Conservation (phyloP, 179 eudicot species). For the Beta macrorhiza region DNA sequence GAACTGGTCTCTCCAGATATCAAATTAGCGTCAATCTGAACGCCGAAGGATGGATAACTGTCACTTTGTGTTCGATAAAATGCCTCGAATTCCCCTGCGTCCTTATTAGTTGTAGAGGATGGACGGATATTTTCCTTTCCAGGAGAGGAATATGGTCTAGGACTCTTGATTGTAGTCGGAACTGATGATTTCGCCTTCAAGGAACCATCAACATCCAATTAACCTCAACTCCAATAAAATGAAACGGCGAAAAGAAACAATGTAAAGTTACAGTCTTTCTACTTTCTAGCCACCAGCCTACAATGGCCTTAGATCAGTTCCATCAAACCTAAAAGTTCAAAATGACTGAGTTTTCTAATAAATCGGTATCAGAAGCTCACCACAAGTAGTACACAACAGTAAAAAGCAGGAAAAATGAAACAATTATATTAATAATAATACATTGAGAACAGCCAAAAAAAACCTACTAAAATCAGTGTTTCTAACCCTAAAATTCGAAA, state of each 20-base stretch:
- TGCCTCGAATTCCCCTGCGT: background rate
- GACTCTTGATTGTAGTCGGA: conserved; percentile 10
- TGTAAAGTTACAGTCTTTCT: background rate
- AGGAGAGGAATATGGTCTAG: background rate
- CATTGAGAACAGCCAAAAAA: background rate
- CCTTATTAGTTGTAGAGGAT: background rate
- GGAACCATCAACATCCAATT: background rate
- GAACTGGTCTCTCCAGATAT: background rate
- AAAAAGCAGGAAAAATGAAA: background rate
- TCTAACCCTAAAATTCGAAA: background rate
- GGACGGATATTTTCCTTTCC: conserved; percentile 36
- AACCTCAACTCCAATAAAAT: background rate
- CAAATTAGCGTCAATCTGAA: background rate
- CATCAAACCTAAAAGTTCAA: background rate
- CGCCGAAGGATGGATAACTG: background rate
- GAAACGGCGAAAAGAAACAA: background rate
- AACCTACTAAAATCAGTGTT: background rate
- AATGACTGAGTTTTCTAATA: background rate
- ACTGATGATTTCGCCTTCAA: conserved; percentile 7
- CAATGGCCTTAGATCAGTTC: too few relatives aligned
- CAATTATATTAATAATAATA: background rate
- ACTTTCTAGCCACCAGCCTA: background rate
- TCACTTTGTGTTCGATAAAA: conserved; percentile 26
- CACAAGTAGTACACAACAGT: background rate
- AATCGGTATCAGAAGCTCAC: background rate